phyloP scores from a whole-genome alignment of 2,329 filamentous ascomycete genomes.

The Monosporascus sp. region DNA sequence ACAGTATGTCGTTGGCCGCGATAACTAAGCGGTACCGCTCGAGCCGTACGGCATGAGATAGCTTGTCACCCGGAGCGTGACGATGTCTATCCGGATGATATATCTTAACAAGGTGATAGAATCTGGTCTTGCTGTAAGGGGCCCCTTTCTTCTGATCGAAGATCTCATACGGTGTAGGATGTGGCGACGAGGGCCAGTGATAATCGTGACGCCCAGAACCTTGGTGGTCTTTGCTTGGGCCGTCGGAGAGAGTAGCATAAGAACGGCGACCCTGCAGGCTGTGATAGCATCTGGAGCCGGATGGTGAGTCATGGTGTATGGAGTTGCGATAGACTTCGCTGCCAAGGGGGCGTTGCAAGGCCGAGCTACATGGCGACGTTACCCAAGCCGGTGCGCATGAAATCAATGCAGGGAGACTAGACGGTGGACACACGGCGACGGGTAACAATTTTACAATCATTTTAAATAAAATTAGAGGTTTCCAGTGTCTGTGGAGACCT shows the following conservation, averaged over 20 bases:
- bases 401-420: conserved; percentile 12
- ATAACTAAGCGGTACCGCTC: conserved; percentile 88
- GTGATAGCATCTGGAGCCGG: background rate
- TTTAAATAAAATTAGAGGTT: conserved; percentile 6
- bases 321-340: background rate
- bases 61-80: conserved; percentile 33
- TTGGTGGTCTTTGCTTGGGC: conserved; percentile 11
- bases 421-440: conserved; percentile 20
- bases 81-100: conserved; percentile 80
- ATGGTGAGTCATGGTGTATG: background rate
- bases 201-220: conserved; percentile 7
- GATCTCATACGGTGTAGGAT: conserved; percentile 87
- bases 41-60: conserved; percentile 61
- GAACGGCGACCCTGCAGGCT: conserved; percentile 2
- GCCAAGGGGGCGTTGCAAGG: conserved; percentile 5
- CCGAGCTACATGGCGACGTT: conserved; percentile 20
- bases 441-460: conserved; percentile 26
- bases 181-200: conserved; percentile 41
- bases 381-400: conserved; percentile 14
- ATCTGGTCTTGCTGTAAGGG: conserved; percentile 76
- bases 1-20: conserved; percentile 82
- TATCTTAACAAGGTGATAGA: conserved; percentile 88
- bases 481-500: conserved; percentile 11
- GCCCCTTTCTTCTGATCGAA: conserved; percentile 55
- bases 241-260: conserved; percentile 23